These are phyloP conservation scores for Coniochaeta sp. DNA, from an alignment of 2,329 filamentous ascomycete genomes.

Conservation along the genomic window DNA sequence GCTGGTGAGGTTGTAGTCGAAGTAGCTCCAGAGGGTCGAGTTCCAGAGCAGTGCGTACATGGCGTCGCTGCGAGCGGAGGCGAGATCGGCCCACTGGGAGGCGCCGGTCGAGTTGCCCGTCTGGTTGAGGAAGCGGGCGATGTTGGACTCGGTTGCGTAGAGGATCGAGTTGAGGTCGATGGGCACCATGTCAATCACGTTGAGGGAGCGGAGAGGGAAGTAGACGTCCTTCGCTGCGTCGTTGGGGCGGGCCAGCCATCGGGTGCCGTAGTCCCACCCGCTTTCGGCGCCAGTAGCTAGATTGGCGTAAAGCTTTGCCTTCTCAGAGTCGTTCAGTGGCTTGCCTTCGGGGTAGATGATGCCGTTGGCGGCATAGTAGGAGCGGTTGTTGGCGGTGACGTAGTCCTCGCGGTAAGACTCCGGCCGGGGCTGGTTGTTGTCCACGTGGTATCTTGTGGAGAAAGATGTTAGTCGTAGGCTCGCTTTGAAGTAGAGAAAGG, in stretches of 20 bases:
- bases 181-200: slow-evolving; percentile 50
- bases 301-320: slow-evolving; percentile 49
- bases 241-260: slow-evolving; percentile 49
- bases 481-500: too few species aligned
- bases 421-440: slow-evolving; percentile 59
- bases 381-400: slow-evolving; percentile 55
- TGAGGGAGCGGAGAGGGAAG: slow-evolving; percentile 59
- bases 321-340: slow-evolving; percentile 44
- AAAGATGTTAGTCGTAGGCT: too few species aligned
- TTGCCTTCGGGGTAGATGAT: slow-evolving; percentile 48
- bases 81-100: slow-evolving; percentile 39
- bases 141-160: slow-evolving; percentile 57
- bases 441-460: slow-evolving; percentile 52
- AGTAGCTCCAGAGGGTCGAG: slow-evolving; percentile 54
- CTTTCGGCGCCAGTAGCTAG: slow-evolving; percentile 60
- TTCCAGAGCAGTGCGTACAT: slow-evolving; percentile 63
- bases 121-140: slow-evolving; percentile 45
- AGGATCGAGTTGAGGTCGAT: slow-evolving; percentile 64
- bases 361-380: slow-evolving; percentile 53
- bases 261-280: slow-evolving; percentile 56
- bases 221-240: slow-evolving; percentile 54
- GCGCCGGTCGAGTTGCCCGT: slow-evolving; percentile 44
- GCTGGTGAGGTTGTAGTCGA: slow-evolving; percentile 62
- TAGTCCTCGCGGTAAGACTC: slow-evolving; percentile 64
- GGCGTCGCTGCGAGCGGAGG: slow-evolving; percentile 47